These are phyloP conservation scores for Sugiyamaella neomexicana DNA, from an alignment of 1,139 yeast species.

Conservation along the genomic window DNA sequence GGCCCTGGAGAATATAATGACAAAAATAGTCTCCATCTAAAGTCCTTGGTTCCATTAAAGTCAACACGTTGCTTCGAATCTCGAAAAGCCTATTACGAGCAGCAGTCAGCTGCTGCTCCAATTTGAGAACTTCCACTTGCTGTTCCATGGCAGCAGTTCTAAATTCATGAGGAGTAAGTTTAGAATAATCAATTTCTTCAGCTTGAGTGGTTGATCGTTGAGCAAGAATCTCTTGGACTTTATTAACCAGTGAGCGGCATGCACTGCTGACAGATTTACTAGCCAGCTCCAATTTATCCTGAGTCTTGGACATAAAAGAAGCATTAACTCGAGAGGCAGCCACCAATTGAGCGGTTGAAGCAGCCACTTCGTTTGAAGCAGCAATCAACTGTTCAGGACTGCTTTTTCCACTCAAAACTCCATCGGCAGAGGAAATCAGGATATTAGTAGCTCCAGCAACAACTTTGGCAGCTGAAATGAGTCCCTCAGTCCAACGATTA, in stretches of 20 bases:
- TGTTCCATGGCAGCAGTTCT: slow-evolving; percentile 91
- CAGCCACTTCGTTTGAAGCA: slow-evolving; percentile 89
- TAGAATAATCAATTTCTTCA: slow-evolving; percentile 63
- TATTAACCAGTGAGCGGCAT: slow-evolving; percentile 67
- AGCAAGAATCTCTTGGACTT: slow-evolving; percentile 63
- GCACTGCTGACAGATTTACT: slow-evolving; percentile 71
- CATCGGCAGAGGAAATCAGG: slow-evolving; percentile 82
- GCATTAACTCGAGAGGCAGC: slow-evolving; percentile 92
- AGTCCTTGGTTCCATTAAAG: no score
- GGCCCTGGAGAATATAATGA: no score
- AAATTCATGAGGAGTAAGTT: slow-evolving; percentile 75
- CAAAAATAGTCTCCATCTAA: no score
- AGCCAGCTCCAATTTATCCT: slow-evolving; percentile 69
- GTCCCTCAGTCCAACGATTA: slow-evolving; percentile 93
- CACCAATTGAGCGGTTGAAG: slow-evolving; percentile 89
- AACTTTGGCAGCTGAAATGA: slow-evolving; percentile 85
- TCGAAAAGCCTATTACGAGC: slow-evolving; percentile 86
- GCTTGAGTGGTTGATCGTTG: slow-evolving; percentile 40
- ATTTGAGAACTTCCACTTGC: slow-evolving; percentile 82
- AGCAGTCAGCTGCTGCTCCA: slow-evolving; percentile 67
- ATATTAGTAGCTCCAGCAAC: slow-evolving; percentile 84
- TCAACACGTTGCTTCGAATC: no score
- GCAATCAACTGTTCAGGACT: slow-evolving; percentile 84
- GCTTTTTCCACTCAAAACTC: slow-evolving; percentile 62
- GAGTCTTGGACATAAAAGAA: slow-evolving; percentile 72